phyloP scores from a whole-genome alignment of 164 flowering plant species.

The Magnolia sinica region DNA sequence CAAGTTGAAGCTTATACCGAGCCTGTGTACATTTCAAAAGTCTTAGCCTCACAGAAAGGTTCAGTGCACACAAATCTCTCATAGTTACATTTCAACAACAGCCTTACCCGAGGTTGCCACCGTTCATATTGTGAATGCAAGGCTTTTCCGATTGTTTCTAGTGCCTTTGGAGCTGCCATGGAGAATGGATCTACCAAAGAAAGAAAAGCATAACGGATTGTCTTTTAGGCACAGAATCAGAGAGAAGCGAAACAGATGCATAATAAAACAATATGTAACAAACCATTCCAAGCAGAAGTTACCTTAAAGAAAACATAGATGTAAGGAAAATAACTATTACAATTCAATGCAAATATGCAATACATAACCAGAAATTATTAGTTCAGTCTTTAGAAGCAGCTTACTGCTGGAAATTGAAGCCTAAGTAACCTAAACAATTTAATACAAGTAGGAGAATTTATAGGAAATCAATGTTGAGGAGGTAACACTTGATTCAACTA shows the following conservation, averaged over 20 bases:
- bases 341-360: background rate
- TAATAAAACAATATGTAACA: background rate
- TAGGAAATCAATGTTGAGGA: no score
- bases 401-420: background rate
- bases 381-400: background rate
- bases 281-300: background rate
- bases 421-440: background rate
- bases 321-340: background rate
- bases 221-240: background rate
- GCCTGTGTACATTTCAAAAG: constrained; percentile 49
- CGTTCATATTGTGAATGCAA: constrained; percentile 82
- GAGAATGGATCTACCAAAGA: constrained; percentile 78
- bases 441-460: background rate
- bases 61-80: background rate
- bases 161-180: constrained; percentile 88
- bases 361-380: background rate
- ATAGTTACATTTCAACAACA: background rate
- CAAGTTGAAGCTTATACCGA: constrained; percentile 72
- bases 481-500: no score
- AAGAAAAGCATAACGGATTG: background rate
- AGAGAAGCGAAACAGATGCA: background rate
- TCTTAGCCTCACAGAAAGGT: background rate
- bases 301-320: background rate
- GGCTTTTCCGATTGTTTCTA: constrained; percentile 78
- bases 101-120: constrained; percentile 92